Conservation (phyloP, 208 protist genomes). For the Blastocrithidia nonstop region DNA sequence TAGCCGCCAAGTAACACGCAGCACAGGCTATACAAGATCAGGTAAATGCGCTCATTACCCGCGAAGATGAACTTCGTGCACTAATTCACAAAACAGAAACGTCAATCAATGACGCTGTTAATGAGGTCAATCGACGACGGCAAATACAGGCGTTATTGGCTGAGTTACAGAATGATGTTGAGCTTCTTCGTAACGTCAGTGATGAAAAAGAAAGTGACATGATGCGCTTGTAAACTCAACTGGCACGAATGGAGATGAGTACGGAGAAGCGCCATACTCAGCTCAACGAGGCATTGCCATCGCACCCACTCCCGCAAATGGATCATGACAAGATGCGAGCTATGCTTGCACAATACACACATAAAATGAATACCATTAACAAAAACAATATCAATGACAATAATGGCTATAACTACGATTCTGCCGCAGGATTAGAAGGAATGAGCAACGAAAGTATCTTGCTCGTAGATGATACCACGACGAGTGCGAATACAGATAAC, state of each 20-base stretch:
- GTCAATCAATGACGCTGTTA: slow-evolving; percentile 15
- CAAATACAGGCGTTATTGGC: slow-evolving; percentile 18
- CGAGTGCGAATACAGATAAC: too few relatives aligned
- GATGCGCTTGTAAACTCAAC: slow-evolving; percentile 43
- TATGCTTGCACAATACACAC: too few relatives aligned
- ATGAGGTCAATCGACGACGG: slow-evolving; percentile 29
- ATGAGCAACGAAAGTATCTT: slow-evolving; percentile 68
- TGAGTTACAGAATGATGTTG: slow-evolving; percentile 20
- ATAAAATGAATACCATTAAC: background rate
- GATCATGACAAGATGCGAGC: slow-evolving; percentile 14
- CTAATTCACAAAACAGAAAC: slow-evolving; percentile 18
- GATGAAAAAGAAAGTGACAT: slow-evolving; percentile 65
- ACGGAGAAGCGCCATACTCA: slow-evolving; percentile 52
- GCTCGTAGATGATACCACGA: slow-evolving; percentile 58
- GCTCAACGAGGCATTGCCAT: slow-evolving; percentile 29
- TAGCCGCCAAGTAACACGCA: slow-evolving; percentile 36
- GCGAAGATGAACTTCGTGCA: slow-evolving; percentile 33
- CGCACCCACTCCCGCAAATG: slow-evolving; percentile 32
- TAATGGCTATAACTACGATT: background rate
- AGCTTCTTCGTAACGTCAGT: slow-evolving; percentile 44
- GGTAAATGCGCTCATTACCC: slow-evolving; percentile 22
- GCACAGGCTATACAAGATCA: slow-evolving; percentile 27
- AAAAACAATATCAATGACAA: background rate
- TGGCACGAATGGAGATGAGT: slow-evolving; percentile 30
- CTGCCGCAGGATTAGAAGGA: slow-evolving; percentile 21